Conservation (phyloP, 148 eudicot species). For the Arctostaphylos glauca region DNA sequence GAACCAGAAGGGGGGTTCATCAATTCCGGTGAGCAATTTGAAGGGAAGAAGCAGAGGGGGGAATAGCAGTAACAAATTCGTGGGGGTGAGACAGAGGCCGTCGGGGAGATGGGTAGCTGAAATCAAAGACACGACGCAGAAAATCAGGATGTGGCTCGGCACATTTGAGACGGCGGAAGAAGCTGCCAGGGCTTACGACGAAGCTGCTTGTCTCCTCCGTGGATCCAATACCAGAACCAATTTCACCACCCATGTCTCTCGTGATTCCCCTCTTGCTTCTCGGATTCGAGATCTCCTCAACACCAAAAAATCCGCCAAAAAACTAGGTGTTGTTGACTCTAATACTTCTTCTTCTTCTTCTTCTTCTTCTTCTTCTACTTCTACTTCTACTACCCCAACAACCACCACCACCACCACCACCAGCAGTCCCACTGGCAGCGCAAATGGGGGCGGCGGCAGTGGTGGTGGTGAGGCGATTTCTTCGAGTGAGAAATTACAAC, state of each 20-base stretch:
- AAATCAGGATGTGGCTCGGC: slow-evolving; percentile 70
- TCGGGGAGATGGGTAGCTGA: slow-evolving; percentile 24
- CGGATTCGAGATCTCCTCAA: slow-evolving; percentile 60
- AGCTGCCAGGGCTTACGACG: slow-evolving; percentile 58
- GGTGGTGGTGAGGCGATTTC: neutral
- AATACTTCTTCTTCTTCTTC: neutral
- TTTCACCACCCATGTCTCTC: slow-evolving; percentile 40
- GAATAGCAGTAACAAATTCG: slow-evolving; percentile 41
- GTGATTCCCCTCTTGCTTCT: slow-evolving; percentile 41
- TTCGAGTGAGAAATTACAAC: neutral
- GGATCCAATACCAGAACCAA: slow-evolving; percentile 61
- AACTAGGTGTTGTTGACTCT: slow-evolving; percentile 30
- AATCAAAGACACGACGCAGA: slow-evolving; percentile 27
- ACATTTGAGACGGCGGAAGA: slow-evolving; percentile 34
- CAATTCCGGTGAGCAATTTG: slow-evolving; percentile 18
- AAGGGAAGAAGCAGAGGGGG: slow-evolving; percentile 33
- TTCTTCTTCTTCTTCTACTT: neutral
- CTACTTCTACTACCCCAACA: slow-evolving; percentile 1
- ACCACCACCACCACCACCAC: slow-evolving; percentile 12
- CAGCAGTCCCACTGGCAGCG: slow-evolving; percentile 11
- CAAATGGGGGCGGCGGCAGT: neutral
- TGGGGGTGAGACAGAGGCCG: slow-evolving; percentile 67
- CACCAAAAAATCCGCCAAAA: slow-evolving; percentile 33
- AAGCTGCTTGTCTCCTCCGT: slow-evolving; percentile 59
- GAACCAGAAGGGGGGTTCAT: neutral